Conservation (phyloP, 345 rosid species). For the Anastatica hierochuntica region DNA sequence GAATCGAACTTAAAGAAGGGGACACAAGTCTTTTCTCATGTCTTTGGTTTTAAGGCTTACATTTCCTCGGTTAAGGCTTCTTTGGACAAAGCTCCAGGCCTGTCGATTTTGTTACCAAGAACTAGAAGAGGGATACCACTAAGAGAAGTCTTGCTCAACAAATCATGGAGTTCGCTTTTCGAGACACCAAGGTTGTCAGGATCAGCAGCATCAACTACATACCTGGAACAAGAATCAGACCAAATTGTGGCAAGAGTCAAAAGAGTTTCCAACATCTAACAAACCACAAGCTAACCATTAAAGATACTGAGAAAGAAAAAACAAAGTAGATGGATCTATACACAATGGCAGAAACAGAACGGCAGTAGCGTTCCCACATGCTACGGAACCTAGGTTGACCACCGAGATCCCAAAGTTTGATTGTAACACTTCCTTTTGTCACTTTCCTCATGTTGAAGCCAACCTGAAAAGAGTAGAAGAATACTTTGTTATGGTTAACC, state of each 20-base stretch:
- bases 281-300: no score
- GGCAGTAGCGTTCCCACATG: conserved; percentile 95
- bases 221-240: conserved; percentile 34
- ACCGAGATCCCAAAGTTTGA: conserved; percentile 93
- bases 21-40: background rate
- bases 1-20: background rate
- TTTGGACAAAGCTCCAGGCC: conserved; percentile 76
- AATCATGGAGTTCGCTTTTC: conserved; percentile 80
- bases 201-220: conserved; percentile 92
- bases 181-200: conserved; percentile 68
- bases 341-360: conserved; percentile 88
- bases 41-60: conserved; percentile 30
- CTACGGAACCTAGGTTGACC: conserved; percentile 96
- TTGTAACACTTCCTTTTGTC: conserved; percentile 89
- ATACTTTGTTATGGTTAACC: background rate
- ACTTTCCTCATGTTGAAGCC: conserved; percentile 97
- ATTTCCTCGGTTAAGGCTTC: conserved; percentile 72
- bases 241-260: background rate
- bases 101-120: conserved; percentile 90
- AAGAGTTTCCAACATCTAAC: no score
- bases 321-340: conserved; percentile 21
- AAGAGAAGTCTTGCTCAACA: conserved; percentile 69
- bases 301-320: background rate
- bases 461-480: conserved; percentile 36
- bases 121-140: conserved; percentile 74